Base-by-base conservation (phyloP, 345 rosid genomes). In the Pistacia integerrima region DNA sequence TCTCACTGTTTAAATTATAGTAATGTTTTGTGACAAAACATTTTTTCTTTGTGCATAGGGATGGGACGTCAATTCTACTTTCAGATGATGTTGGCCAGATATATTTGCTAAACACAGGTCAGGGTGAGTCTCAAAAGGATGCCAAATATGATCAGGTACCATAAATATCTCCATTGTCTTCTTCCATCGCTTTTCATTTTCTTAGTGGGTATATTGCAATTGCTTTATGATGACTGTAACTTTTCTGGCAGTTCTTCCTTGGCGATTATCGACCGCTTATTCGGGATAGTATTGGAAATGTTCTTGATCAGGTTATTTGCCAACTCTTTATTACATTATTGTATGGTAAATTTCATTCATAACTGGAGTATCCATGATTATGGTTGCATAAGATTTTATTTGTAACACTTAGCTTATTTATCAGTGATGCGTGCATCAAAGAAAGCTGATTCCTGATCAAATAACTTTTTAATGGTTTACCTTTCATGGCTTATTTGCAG, bases 1-100 rank as follows among this genome's bases (percentile, higher is more conserved):
- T 62, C 7, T 52, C 72, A 51, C 14, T 60, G 44, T 44, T 59
- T 20, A 30, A 28, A 30, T 49, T 17, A 17, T 62, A 49, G 49
- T 28, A 33, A 38, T 73, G n/a, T 64, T 66, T 52, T 73, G 57
- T 66, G 44, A 25, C 7, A 28, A 74, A 62, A 49, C 46, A 18
- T 70, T 33, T 48, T 55, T 65, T 67, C 67, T 79, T 22, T 74
- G 63, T 69, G 69, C 74, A 75, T 82, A 96, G 98, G 92, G 99
- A 96, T 81, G 99, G 99, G 74, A 96, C 99, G 48, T 96, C 98
- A 54, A 92, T 96, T 78, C 93, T 96, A 83, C 97, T 96, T 82
- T 93, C 99, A 57, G 98, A 96, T 91, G 99, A 96, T 82, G 98
- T 96, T 87, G 99, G 99, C 78, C 99, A 96, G 84, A 87, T 96